Evolutionary conservation across 768 basidiomycete genomes (phyloP), one percentile per base, ranked within the genome.

Genomic region (Russula abietina): DNA sequence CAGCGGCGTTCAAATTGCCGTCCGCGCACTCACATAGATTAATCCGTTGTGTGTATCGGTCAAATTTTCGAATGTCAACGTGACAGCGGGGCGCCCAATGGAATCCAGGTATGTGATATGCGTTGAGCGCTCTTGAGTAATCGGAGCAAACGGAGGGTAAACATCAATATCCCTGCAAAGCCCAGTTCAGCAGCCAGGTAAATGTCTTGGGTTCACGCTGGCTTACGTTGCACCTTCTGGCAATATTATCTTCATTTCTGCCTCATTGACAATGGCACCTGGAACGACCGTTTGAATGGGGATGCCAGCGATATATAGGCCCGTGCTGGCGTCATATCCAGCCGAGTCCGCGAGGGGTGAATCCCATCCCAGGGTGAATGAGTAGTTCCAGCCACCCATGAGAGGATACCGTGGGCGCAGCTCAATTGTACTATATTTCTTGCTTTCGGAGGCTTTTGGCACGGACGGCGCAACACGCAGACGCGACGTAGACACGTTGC

Each of bases 301-400:
- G 24, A 99, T 80, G 60, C 85, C 84, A 43, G 93, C 80, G 19
- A 88, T 79, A 71, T 93, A 87, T 67, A 79, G 82, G 36, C 85
- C 85, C 24, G 78, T 84, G 51, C 76, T 75, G 56, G 75, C 79
- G 68, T 91, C 85, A 68, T 83, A 89, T 62, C 79, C 81, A 17
- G 82, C 84, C 11, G 83, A 86, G 71, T 92, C 84, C n/a, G 75
- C 81, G 52, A 93, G 80, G 32, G 88, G 88, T n/a, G 90, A 81
- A 69, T 98, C 94, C 82, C 90, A 99, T 2, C 97, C 97, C 3
- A 98, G 79, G 6, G 92, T 93, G 77, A 95, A 98, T 48, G 79
- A 86, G 74, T 96, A 98, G 71, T 97, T 98, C 97, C 97, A 99
- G 48, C 96, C 93, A 33, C 97, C 97, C 68, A 98, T 73, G 50